Base-by-base conservation (phyloP, 1,139 yeast species). In the Lodderomyces orthopsilosis region DNA sequence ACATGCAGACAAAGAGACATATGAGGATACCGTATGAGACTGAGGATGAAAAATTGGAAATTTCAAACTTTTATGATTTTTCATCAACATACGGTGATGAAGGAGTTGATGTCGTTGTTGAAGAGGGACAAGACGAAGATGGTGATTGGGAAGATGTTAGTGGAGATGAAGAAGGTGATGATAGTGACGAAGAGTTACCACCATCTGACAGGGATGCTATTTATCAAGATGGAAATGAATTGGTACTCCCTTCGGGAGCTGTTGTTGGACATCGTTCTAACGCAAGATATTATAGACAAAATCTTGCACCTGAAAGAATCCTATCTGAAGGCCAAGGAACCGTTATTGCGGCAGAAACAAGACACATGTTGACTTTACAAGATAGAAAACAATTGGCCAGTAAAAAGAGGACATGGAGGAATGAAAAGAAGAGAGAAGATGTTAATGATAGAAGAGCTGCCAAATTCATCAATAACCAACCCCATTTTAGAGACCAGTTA, bases 271-370 rank as follows among this genome's bases (percentile, higher is more conserved):
- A 93, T 64, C 79, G 98, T 58, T 80, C 96, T 2, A 70, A 90
- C 57, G 87, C 83, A 41, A 78, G 95, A 58, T 93, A 91, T 66
- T 91, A 83, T 70, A 84, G 84, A 61, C 77, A 90, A 77, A 83
- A 85, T 59, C 67, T 88, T 53, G 81, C 83, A 44, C 95, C 95
- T 1, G 91, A 86, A 48, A 68, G 77, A 46, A 78, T 79, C 41
- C 72, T 85, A 36, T 75, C 84, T 26, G 96, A 90, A 61, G 98
- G 96, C 39, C 96, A 89, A 67, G 94, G 95, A 52, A 93, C 98
- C 0, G 85, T 93, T 23, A 76, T 88, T 58, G 95, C 97, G 27
- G 97, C 96, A 2, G 97, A 91, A 59, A 79, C 91, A 2, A 80
- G 96, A 66, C 85, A 81, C 45, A 74, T 84, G 68, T 70, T 81